These are phyloP conservation scores for Drechslerella coelobrocha DNA, from an alignment of 2,329 filamentous ascomycete species.

Conservation along the genomic window DNA sequence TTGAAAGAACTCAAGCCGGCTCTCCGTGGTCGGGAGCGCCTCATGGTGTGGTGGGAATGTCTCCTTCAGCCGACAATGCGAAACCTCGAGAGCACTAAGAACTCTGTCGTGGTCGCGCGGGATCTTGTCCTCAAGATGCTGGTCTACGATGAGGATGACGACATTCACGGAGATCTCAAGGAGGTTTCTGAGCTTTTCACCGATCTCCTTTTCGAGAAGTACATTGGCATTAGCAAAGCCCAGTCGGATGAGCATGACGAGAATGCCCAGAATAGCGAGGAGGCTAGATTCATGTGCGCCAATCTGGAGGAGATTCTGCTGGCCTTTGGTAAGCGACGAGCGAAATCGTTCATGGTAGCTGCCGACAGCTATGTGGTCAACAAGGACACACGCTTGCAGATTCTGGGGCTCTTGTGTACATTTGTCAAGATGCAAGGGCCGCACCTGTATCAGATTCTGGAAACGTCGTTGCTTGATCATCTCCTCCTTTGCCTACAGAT, in stretches of 20 bases:
- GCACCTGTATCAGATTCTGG: slow-evolving; percentile 74
- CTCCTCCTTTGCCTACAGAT: slow-evolving; percentile 76
- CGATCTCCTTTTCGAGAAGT: slow-evolving; percentile 65
- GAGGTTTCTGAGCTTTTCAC: slow-evolving; percentile 63
- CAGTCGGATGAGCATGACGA: slow-evolving; percentile 57
- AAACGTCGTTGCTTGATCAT: slow-evolving; percentile 75
- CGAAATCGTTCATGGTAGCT: slow-evolving; percentile 71
- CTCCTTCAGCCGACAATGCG: slow-evolving; percentile 67
- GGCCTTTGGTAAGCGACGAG: slow-evolving; percentile 70
- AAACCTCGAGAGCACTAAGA: slow-evolving; percentile 68
- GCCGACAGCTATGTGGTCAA: slow-evolving; percentile 72
- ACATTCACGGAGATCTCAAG: slow-evolving; percentile 59
- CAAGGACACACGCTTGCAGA: slow-evolving; percentile 69
- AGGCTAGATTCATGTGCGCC: slow-evolving; percentile 58
- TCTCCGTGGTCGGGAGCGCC: slow-evolving; percentile 68
- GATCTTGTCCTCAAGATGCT: slow-evolving; percentile 71
- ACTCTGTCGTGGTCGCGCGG: slow-evolving; percentile 69
- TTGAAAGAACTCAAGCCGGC: slow-evolving; percentile 70
- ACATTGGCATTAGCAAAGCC: slow-evolving; percentile 63
- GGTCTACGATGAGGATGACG: slow-evolving; percentile 63
- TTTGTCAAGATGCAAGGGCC: slow-evolving; percentile 80
- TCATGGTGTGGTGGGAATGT: slow-evolving; percentile 75
- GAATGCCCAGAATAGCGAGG: slow-evolving; percentile 58
- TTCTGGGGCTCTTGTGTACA: slow-evolving; percentile 71
- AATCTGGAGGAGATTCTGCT: slow-evolving; percentile 65